phyloP scores from a whole-genome alignment of 2,329 filamentous ascomycete species.

The Daldinia sp. region DNA sequence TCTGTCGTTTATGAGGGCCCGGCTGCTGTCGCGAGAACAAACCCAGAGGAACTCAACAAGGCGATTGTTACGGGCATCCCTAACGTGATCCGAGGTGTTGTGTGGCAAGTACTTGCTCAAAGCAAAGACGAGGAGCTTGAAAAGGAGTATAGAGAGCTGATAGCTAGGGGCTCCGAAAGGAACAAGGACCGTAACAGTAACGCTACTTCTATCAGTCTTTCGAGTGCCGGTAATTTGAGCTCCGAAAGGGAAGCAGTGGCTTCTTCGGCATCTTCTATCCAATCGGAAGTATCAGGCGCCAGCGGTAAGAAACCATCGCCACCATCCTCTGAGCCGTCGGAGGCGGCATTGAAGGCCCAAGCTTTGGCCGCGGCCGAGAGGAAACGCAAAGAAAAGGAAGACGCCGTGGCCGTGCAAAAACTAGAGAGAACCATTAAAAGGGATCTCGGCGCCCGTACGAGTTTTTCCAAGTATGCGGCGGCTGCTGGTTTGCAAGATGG shows the following conservation, averaged over 20 bases:
- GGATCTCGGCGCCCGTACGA: slow-evolving; percentile 90
- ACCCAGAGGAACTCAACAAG: slow-evolving; percentile 85
- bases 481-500: slow-evolving; percentile 91
- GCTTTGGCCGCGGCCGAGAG: slow-evolving; percentile 70
- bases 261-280: slow-evolving; percentile 86
- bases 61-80: slow-evolving; percentile 95
- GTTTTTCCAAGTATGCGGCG: slow-evolving; percentile 94
- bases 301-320: slow-evolving; percentile 64
- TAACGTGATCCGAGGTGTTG: slow-evolving; percentile 93
- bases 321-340: slow-evolving; percentile 67
- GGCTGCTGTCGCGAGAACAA: slow-evolving; percentile 84
- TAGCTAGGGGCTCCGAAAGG: slow-evolving; percentile 81
- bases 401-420: slow-evolving; percentile 75
- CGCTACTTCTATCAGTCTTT: slow-evolving; percentile 59
- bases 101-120: slow-evolving; percentile 96
- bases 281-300: slow-evolving; percentile 75
- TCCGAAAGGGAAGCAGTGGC: slow-evolving; percentile 71
- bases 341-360: slow-evolving; percentile 72
- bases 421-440: slow-evolving; percentile 91
- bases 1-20: slow-evolving; percentile 94
- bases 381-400: slow-evolving; percentile 82
- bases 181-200: slow-evolving; percentile 71
- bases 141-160: slow-evolving; percentile 82
- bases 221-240: slow-evolving; percentile 63
- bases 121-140: slow-evolving; percentile 95